Percentiles rank a stretch among this genome's conserved stretches.
phyloP scores from a whole-genome alignment of 1,284 basidiomycete genomes.

The Tranzscheliella williamsii region DNA sequence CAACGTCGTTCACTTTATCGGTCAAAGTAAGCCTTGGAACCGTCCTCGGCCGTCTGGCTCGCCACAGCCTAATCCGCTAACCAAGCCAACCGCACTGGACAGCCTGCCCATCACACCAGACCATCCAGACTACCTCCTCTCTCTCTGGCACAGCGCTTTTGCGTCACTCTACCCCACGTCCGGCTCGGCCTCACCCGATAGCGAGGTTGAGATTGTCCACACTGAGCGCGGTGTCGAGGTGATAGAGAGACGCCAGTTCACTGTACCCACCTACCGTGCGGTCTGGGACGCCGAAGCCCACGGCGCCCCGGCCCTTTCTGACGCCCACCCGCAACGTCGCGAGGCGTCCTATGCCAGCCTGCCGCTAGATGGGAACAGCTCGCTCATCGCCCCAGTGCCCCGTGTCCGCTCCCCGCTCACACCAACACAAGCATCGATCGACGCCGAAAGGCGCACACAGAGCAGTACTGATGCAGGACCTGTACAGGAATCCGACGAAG shows the following conservation, averaged over 20 bases:
- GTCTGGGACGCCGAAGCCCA: constrained; percentile 69
- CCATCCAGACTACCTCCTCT: constrained; percentile 73
- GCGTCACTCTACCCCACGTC: constrained; percentile 76
- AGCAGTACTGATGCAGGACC: too few relatives aligned
- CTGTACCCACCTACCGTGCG: constrained; percentile 72
- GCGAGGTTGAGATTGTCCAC: constrained; percentile 43
- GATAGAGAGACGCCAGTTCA: constrained; percentile 66
- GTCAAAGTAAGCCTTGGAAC: constrained; percentile 89
- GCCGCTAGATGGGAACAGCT: constrained; percentile 81
- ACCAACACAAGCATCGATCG: constrained; percentile 25
- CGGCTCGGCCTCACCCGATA: constrained; percentile 46
- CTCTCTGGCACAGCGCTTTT: constrained; percentile 88
- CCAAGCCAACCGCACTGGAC: constrained; percentile 50
- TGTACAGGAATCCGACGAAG: too few relatives aligned
- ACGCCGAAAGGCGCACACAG: constrained; percentile 10
- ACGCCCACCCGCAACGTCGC: not conserved
- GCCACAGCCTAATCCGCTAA: constrained; percentile 57
- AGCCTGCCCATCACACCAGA: constrained; percentile 54
- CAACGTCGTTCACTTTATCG: constrained; percentile 90
- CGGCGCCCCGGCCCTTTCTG: not conserved
- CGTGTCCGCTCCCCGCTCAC: constrained; percentile 45
- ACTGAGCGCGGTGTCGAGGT: constrained; percentile 56
- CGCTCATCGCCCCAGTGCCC: constrained; percentile 73
- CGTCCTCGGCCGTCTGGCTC: constrained; percentile 36
- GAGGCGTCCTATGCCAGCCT: constrained; percentile 76